A percentile compares a stretch with the other conserved stretches of the same genome.
These are phyloP conservation scores for Globisporangium lucens DNA, from an alignment of 352 stramenopile species.

Conservation along the genomic window DNA sequence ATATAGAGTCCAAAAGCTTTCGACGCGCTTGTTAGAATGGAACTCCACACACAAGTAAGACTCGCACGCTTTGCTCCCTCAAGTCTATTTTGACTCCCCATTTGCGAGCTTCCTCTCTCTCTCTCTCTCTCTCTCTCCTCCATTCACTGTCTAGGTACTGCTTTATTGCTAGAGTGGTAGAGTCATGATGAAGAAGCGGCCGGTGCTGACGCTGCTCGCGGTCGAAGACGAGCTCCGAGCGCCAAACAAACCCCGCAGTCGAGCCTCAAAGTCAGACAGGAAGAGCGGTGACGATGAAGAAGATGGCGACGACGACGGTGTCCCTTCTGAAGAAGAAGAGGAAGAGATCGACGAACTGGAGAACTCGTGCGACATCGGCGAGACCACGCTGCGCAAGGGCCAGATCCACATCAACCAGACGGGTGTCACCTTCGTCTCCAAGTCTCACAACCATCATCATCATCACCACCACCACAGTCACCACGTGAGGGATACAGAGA, in stretches of 20 bases:
- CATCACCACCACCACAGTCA: conserved; percentile 3
- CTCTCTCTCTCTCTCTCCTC: no score
- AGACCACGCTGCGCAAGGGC: conserved; percentile 69
- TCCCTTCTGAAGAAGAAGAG: conserved; percentile 17
- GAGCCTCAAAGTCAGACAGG: conserved; percentile 5
- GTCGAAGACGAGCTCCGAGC: conserved; percentile 21
- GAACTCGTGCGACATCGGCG: conserved; percentile 66
- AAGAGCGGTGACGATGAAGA: conserved; percentile 12
- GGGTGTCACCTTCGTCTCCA: conserved; percentile 50
- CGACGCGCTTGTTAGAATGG: background rate
- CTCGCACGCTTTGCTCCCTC: background rate
- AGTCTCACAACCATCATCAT: conserved; percentile 3
- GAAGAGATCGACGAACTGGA: conserved; percentile 48
- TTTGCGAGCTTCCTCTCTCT: background rate
- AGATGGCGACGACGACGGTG: background rate
- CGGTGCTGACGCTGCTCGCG: conserved; percentile 18
- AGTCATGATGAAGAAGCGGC: conserved; percentile 19
- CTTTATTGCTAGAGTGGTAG: background rate
- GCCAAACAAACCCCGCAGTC: conserved; percentile 5
- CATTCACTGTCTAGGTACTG: background rate
- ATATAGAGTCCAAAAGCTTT: background rate
- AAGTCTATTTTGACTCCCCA: background rate
- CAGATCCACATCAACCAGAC: conserved; percentile 60
- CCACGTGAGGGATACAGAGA: background rate
- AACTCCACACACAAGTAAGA: background rate